These are phyloP conservation scores for Xerocomellus intermedius DNA, from an alignment of 768 basidiomycete species.

Conservation along the genomic window DNA sequence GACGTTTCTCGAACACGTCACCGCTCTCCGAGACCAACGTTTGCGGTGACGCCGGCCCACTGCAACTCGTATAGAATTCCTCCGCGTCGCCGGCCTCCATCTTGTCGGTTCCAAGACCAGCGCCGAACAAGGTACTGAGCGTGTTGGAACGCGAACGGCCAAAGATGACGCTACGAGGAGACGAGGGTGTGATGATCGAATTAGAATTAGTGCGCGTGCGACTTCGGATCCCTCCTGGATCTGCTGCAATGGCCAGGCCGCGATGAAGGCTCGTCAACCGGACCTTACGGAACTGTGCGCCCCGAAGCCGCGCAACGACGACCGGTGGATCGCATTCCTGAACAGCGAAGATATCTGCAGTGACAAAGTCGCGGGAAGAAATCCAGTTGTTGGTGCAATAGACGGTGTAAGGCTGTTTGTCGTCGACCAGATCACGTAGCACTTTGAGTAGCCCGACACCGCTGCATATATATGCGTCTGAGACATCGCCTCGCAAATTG, in stretches of 20 bases:
- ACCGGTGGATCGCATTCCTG: conserved; percentile 33
- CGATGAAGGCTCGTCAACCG: conserved; percentile 48
- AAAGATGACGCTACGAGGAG: conserved; percentile 30
- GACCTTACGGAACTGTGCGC: conserved; percentile 59
- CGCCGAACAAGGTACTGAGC: conserved; percentile 8
- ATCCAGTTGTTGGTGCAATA: conserved; percentile 49
- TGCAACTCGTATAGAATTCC: conserved; percentile 8
- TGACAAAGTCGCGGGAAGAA: conserved; percentile 43
- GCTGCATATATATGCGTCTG: conserved; percentile 64
- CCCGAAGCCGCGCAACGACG: conserved; percentile 56
- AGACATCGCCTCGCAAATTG: conserved; percentile 50
- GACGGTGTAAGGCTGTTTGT: conserved; percentile 44
- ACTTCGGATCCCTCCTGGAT: conserved; percentile 2
- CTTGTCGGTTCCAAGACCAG: conserved; percentile 6
- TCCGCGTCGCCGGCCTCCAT: conserved; percentile 2
- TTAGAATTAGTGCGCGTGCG: conserved; percentile 30
- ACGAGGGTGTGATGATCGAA: conserved; percentile 24
- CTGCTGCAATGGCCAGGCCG: conserved; percentile 39
- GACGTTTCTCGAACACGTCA: background rate
- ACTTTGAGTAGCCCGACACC: conserved; percentile 49
- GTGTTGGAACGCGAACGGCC: conserved; percentile 29
- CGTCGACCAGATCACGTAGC: conserved; percentile 42
- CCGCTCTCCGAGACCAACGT: conserved; percentile 39
- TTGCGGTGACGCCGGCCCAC: conserved; percentile 34
- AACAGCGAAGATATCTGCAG: conserved; percentile 53